phyloP scores from a whole-genome alignment of 345 rosid genomes.

The Raphanus sativus region DNA sequence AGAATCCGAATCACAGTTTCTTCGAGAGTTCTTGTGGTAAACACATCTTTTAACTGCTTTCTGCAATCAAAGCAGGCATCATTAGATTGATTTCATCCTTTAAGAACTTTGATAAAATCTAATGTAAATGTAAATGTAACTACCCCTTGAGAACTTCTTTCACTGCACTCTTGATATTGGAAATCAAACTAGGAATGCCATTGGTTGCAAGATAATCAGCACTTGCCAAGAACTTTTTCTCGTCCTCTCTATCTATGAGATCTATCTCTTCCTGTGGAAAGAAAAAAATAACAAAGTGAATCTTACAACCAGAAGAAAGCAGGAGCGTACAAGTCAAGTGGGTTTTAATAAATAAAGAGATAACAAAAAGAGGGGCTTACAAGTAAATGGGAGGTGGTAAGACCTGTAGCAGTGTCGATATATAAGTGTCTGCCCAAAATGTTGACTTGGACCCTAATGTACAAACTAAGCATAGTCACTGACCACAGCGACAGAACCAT shows the following conservation, averaged over 20 bases:
- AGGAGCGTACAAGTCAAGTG: too few relatives aligned
- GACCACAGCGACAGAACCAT: conserved; percentile 83
- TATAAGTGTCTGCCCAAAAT: conserved; percentile 92
- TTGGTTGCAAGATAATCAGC: conserved; percentile 77
- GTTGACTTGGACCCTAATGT: conserved; percentile 93
- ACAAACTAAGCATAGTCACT: conserved; percentile 77
- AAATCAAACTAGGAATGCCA: conserved; percentile 59
- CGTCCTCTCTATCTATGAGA: conserved; percentile 72
- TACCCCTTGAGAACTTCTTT: conserved; percentile 82
- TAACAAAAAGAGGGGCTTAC: conserved; percentile 50
- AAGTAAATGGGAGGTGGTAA: conserved; percentile 56
- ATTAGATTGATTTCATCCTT: background rate
- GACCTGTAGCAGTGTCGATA: conserved; percentile 80
- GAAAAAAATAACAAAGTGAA: background rate
- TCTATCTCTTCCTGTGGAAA: conserved; percentile 66
- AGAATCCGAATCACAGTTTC: conserved; percentile 69
- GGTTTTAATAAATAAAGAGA: background rate
- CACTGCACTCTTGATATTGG: conserved; percentile 62
- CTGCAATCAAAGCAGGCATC: conserved; percentile 43
- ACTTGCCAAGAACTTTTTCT: conserved; percentile 69
- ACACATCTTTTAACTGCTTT: conserved; percentile 69
- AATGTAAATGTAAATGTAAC: conserved; percentile 42
- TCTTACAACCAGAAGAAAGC: too few relatives aligned
- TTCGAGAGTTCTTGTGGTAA: conserved; percentile 48
- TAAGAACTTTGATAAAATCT: conserved; percentile 1